Percentiles rank a stretch among this genome's conserved stretches.
Conservation (phyloP, 441 rosid genomes). For the Corymbia citriodora region DNA sequence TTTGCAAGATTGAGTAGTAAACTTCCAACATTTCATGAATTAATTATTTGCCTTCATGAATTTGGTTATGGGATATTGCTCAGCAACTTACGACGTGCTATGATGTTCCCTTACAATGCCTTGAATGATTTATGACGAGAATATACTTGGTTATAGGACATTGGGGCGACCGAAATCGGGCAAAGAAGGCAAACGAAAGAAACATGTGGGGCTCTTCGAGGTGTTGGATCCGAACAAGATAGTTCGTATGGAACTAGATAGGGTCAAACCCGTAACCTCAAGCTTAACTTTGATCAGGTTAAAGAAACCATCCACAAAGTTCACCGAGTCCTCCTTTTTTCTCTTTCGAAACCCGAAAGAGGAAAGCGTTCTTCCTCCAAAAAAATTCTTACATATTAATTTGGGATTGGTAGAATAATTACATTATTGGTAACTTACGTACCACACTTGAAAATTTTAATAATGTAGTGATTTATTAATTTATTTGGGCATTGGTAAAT, state of each 20-base stretch:
- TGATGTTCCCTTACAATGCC: too few species aligned
- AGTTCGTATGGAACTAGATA: not conserved
- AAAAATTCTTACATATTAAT: not conserved
- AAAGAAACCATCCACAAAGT: not conserved
- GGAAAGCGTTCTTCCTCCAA: not conserved
- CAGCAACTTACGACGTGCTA: too few species aligned
- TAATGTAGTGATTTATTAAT: too few species aligned
- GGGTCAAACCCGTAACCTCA: not conserved
- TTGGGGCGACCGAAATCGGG: too few species aligned
- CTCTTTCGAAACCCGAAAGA: not conserved
- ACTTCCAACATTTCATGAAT: too few species aligned
- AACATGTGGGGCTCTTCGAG: too few species aligned
- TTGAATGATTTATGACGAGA: too few species aligned
- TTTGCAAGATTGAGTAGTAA: too few species aligned
- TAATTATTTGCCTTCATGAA: too few species aligned
- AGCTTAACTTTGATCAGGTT: not conserved
- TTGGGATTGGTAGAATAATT: not conserved
- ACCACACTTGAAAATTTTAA: not conserved
- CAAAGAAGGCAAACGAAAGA: too few species aligned
- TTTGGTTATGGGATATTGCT: too few species aligned
- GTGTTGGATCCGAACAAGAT: not conserved
- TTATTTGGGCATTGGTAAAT: not conserved
- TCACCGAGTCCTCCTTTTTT: not conserved
- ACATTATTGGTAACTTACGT: not conserved
- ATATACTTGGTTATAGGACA: too few species aligned